Evolutionary conservation across 768 basidiomycete genomes (phyloP).

Genomic region (Xerocomus spinulosus): DNA sequence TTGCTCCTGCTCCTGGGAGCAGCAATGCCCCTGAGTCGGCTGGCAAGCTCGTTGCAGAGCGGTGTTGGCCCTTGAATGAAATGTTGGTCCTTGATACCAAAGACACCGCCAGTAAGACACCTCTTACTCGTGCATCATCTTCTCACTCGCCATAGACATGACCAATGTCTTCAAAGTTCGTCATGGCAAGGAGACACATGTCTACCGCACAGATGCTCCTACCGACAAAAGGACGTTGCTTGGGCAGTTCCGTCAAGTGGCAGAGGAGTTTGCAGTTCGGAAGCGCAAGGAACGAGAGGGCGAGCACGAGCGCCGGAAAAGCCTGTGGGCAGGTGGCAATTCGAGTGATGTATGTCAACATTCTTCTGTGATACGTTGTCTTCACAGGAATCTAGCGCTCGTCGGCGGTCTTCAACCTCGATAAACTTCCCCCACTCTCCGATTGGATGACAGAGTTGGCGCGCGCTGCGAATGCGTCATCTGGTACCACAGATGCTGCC

Average conservation of each 20-base stretch:
- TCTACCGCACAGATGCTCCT: conserved; percentile 79
- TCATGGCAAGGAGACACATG: conserved; percentile 89
- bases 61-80: conserved; percentile 90
- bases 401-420: conserved; percentile 31
- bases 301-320: conserved; percentile 85
- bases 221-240: conserved; percentile 86
- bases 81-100: conserved; percentile 95
- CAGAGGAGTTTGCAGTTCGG: conserved; percentile 85
- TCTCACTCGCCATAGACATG: conserved; percentile 45
- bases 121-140: background rate
- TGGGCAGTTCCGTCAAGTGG: conserved; percentile 82
- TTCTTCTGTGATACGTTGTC: background rate
- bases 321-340: conserved; percentile 51
- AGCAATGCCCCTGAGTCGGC: conserved; percentile 51
- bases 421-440: conserved; percentile 56
- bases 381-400: conserved; percentile 23
- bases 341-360: conserved; percentile 39
- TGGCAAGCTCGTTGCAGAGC: conserved; percentile 85
- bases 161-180: conserved; percentile 97
- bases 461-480: conserved; percentile 41
- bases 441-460: conserved; percentile 76
- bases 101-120: conserved; percentile 77
- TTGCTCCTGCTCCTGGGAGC: conserved; percentile 56
- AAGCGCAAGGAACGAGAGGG: conserved; percentile 91
- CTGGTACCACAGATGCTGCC: conserved; percentile 34